A percentile compares a stretch with the other conserved stretches of the same genome.
Conservation (phyloP, 345 rosid species). For the Bretschneidera sinensis region DNA sequence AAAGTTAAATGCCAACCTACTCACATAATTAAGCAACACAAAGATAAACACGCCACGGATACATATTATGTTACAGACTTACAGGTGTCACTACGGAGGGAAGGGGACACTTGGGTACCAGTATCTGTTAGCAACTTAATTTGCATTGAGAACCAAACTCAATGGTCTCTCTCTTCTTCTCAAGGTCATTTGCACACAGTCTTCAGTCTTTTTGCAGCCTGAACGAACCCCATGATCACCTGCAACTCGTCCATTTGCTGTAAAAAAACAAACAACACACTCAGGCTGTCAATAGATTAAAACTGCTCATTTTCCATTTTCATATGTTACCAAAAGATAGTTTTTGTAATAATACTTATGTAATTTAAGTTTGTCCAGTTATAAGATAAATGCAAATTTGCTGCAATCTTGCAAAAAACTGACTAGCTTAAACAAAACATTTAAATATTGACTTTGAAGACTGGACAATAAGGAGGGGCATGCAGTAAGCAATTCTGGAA, state of each 20-base stretch:
- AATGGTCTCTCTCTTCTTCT: slow-evolving; percentile 1
- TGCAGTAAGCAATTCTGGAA: neutral
- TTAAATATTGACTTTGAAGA: neutral
- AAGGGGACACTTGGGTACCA: slow-evolving; percentile 16
- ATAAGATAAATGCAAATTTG: too few relatives aligned
- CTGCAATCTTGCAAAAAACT: too few relatives aligned
- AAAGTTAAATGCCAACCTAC: slow-evolving; percentile 27
- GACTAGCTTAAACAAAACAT: too few relatives aligned
- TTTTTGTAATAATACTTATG: too few relatives aligned
- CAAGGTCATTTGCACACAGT: slow-evolving; percentile 43
- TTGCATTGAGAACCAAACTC: slow-evolving; percentile 18
- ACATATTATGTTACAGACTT: slow-evolving; percentile 43
- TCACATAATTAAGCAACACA: slow-evolving; percentile 2
- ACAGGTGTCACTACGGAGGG: slow-evolving; percentile 13
- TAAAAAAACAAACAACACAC: neutral
- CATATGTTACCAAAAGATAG: too few relatives aligned
- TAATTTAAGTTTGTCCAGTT: too few relatives aligned
- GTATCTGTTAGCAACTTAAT: slow-evolving; percentile 24
- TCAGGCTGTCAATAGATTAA: too few relatives aligned
- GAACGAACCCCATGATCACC: slow-evolving; percentile 90
- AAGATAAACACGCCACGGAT: slow-evolving; percentile 22
- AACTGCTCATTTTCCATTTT: too few relatives aligned
- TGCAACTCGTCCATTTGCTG: slow-evolving; percentile 97
- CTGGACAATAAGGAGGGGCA: neutral
- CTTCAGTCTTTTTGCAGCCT: slow-evolving; percentile 81